phyloP scores from a whole-genome alignment of 1,284 basidiomycete genomes.

The Mycena sp. region DNA sequence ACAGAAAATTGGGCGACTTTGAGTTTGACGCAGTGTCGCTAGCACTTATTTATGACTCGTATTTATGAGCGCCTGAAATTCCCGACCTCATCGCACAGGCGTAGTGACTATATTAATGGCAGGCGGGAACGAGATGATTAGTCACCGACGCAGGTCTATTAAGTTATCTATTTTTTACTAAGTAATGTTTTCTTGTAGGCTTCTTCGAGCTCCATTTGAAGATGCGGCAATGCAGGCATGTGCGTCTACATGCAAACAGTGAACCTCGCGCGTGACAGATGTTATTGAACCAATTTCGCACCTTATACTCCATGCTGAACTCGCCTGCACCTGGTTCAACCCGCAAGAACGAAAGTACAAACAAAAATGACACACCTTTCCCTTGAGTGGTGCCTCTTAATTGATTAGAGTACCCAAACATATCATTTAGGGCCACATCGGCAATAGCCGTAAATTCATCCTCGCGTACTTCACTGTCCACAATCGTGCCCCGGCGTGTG shows the following conservation, averaged over 20 bases:
- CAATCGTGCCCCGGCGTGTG: constrained; percentile 92
- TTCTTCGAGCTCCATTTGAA: constrained; percentile 70
- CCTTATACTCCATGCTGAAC: constrained; percentile 98
- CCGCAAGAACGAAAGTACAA: not conserved
- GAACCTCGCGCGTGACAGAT: not conserved
- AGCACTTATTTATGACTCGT: constrained; percentile 10
- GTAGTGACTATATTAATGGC: too few species aligned
- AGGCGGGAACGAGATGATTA: too few species aligned
- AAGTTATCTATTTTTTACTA: constrained; percentile 47
- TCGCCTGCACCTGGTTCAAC: constrained; percentile 56
- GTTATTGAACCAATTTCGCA: constrained; percentile 48
- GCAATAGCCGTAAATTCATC: constrained; percentile 96
- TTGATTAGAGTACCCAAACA: constrained; percentile 98
- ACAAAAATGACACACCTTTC: constrained; percentile 77
- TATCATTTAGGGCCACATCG: constrained; percentile 96
- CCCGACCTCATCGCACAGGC: too few species aligned
- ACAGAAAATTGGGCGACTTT: constrained; percentile 11
- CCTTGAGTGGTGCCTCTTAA: constrained; percentile 95
- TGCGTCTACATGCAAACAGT: constrained; percentile 62
- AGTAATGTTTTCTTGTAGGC: constrained; percentile 52
- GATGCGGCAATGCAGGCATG: constrained; percentile 75
- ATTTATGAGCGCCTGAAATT: too few species aligned
- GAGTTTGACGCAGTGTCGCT: too few species aligned
- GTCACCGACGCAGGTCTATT: too few species aligned
- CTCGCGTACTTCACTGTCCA: constrained; percentile 96